Evolutionary conservation across 768 basidiomycete species (phyloP).

Genomic region (Panus rudis): DNA sequence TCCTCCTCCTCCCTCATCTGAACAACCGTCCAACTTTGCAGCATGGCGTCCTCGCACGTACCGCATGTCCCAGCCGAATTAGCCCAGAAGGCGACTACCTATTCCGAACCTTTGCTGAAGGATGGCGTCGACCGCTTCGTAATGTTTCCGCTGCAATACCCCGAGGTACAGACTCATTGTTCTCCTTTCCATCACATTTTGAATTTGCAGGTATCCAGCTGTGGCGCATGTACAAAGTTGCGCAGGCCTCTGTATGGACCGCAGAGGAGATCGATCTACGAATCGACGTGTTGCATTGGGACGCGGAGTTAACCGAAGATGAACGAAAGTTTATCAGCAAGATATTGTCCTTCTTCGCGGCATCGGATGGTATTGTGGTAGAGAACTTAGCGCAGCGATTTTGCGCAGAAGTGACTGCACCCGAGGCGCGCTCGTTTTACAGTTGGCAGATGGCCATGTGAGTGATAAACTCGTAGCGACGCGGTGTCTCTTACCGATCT

Average conservation of each 20-base stretch:
- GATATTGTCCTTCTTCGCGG: constrained; percentile 49
- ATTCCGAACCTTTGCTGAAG: no score
- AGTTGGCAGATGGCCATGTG: constrained; percentile 56
- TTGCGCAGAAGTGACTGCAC: constrained; percentile 39
- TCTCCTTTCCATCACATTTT: not conserved
- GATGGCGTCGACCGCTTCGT: no score
- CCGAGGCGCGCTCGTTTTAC: constrained; percentile 48
- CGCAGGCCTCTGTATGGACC: constrained; percentile 43
- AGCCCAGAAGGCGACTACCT: no score
- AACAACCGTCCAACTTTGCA: no score
- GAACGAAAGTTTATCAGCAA: constrained; percentile 44
- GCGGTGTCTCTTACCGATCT: constrained; percentile 84
- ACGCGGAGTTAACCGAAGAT: constrained; percentile 40
- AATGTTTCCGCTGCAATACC: constrained; percentile 89
- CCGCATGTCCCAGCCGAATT: no score
- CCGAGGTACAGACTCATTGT: constrained; percentile 56
- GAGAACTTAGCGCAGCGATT: constrained; percentile 49
- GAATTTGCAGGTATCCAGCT: no score
- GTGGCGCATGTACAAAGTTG: constrained; percentile 47
- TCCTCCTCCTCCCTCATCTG: no score
- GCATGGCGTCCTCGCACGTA: no score
- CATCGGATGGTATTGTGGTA: constrained; percentile 46
- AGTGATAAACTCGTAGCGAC: constrained; percentile 95
- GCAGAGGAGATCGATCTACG: constrained; percentile 42
- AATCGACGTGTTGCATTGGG: constrained; percentile 41